These are phyloP conservation scores for Chalciporus pseudorubinellus DNA, from an alignment of 768 basidiomycete genomes.

Conservation along the genomic window DNA sequence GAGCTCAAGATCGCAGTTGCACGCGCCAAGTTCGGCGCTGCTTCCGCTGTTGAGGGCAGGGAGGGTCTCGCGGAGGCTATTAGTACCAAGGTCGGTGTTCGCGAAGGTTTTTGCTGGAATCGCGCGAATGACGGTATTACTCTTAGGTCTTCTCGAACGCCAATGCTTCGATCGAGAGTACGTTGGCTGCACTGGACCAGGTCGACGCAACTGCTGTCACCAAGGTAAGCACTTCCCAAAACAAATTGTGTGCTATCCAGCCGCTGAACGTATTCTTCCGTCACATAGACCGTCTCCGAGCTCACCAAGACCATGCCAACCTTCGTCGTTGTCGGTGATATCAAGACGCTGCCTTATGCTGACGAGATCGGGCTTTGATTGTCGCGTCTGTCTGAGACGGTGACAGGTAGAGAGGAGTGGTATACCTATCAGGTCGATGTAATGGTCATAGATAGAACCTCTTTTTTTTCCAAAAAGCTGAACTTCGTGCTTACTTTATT, in stretches of 20 bases:
- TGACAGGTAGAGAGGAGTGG: slow-evolving; percentile 1
- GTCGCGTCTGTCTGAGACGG: neutral
- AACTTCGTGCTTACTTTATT: neutral
- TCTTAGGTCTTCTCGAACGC: slow-evolving; percentile 61
- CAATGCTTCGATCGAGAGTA: slow-evolving; percentile 54
- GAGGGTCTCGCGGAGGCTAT: slow-evolving; percentile 62
- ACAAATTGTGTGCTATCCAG: neutral
- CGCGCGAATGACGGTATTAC: neutral
- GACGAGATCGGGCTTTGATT: slow-evolving; percentile 78
- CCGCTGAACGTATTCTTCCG: neutral
- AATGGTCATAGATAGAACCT: slow-evolving; percentile 17
- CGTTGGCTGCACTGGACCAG: slow-evolving; percentile 68
- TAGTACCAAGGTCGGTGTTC: slow-evolving; percentile 57
- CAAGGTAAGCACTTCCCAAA: slow-evolving; percentile 46
- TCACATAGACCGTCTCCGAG: slow-evolving; percentile 49
- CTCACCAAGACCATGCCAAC: slow-evolving; percentile 80
- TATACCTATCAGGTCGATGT: slow-evolving; percentile 15
- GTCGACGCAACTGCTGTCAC: slow-evolving; percentile 64
- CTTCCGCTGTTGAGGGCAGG: slow-evolving; percentile 63
- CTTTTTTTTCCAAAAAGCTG: slow-evolving; percentile 1
- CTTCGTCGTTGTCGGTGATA: slow-evolving; percentile 82
- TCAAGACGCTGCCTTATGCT: slow-evolving; percentile 71
- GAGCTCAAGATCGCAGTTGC: slow-evolving; percentile 78
- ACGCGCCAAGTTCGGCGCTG: slow-evolving; percentile 85
- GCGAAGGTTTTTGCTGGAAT: neutral